A percentile compares a stretch with the other conserved stretches of the same genome.
Evolutionary conservation across 2,329 filamentous ascomycete genomes (phyloP).

Genomic region (Metarhizium anisopliae): DNA sequence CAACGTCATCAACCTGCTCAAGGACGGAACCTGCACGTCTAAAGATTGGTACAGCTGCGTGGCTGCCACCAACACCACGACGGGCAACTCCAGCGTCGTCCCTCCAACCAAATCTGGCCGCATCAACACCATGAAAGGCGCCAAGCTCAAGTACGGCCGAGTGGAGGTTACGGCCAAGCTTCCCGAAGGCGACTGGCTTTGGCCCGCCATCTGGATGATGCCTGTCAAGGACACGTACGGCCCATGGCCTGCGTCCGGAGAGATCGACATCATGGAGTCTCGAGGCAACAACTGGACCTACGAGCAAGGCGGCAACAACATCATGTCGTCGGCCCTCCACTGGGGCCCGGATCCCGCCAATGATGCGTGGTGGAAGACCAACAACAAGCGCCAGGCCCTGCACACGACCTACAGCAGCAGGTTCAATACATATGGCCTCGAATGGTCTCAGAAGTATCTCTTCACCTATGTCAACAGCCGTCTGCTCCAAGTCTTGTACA

Average conservation of each 20-base stretch:
- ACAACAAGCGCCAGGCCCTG: conserved; percentile 64
- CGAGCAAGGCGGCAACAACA: conserved; percentile 68
- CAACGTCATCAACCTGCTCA: conserved; percentile 57
- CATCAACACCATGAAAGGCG: conserved; percentile 64
- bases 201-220: conserved; percentile 91
- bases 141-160: conserved; percentile 65
- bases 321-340: conserved; percentile 70
- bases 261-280: conserved; percentile 75
- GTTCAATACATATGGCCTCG: conserved; percentile 72
- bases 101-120: conserved; percentile 71
- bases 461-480: conserved; percentile 80
- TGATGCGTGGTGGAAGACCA: conserved; percentile 78
- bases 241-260: conserved; percentile 67
- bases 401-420: conserved; percentile 62
- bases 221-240: conserved; percentile 66
- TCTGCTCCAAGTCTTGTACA: conserved; percentile 72
- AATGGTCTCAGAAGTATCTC: conserved; percentile 83
- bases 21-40: conserved; percentile 60
- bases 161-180: not conserved
- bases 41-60: conserved; percentile 49
- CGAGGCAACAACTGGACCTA: conserved; percentile 79
- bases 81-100: conserved; percentile 62
- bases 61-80: conserved; percentile 61
- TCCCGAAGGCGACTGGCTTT: conserved; percentile 59
- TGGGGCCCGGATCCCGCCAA: conserved; percentile 67